Evolutionary conservation across 495 filamentous ascomycete genomes (phyloP).

Genomic region (Penicillium turbatum): DNA sequence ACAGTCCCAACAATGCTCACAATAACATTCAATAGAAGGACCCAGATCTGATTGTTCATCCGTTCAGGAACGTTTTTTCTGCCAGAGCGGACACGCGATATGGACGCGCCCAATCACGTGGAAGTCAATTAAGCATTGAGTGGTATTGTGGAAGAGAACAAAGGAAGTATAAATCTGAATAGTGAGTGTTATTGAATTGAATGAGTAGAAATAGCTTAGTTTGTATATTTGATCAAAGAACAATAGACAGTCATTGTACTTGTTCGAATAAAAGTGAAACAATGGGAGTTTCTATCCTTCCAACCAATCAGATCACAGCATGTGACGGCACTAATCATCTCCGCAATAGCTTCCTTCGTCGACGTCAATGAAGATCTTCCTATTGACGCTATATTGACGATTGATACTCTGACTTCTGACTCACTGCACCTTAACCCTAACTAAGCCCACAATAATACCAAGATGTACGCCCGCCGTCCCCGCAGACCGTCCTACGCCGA

Average conservation of each 20-base stretch:
- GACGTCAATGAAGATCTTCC: background rate
- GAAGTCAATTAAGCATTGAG: conserved; percentile 7
- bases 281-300: background rate
- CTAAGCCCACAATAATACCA: background rate
- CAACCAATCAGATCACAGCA: conserved; percentile 3
- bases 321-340: conserved; percentile 11
- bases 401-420: background rate
- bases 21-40: background rate
- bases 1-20: conserved; percentile 1
- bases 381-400: background rate
- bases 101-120: conserved; percentile 25
- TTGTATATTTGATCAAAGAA: background rate
- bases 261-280: background rate
- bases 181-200: background rate
- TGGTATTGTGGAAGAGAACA: background rate
- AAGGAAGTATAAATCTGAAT: background rate
- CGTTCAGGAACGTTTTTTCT: conserved; percentile 26
- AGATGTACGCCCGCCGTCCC: conserved; percentile 35
- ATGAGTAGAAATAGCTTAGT: background rate
- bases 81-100: conserved; percentile 26
- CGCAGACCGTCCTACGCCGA: conserved; percentile 35
- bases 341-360: conserved; percentile 13
- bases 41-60: conserved; percentile 7
- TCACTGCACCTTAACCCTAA: background rate
- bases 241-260: background rate